Base-by-base conservation (phyloP, 805 yeast species). In the Nakazawaea wickerhamii region DNA sequence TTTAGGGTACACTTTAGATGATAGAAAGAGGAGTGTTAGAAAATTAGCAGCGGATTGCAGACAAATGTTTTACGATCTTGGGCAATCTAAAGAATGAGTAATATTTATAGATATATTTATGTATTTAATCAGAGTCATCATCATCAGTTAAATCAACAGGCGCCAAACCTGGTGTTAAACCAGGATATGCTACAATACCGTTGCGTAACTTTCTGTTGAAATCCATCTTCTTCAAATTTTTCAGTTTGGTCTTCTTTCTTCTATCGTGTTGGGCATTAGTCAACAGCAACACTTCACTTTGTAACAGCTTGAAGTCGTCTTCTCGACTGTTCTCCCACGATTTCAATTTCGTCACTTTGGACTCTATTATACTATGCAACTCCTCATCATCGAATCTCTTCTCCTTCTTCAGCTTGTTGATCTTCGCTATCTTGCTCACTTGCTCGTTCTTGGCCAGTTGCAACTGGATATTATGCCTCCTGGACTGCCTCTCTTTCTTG, bases 91-190 rank as follows among this genome's bases (percentile, higher is more conserved):
- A 30, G 36, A 38, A 5, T 38, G 22, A 30, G 18, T 19, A 10
- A 14, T 13, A 3, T 27, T 17, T 27, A 27, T 19, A 33, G 11
- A n/a, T 11, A 18, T 11, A n/a, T 32, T 17, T n/a, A n/a, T n/a
- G n/a, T 19, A 33, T 4, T 25, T 25, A 31, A 30, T 36, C 47
- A 6, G 38, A 20, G n/a, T 36, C 45, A 18, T 37, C 77, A 44
- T 77, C 79, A 50, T 77, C 81, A 34, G 75, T 72, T 49, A 70
- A 66, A 27, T 79, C 90, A 19, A 85, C 89, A 25, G 93, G 93
- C 1, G 93, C 95, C 60, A 85, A 70, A 48, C 95, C 95, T 1
- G 93, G 95, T 0, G 95, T 85, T 43, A 85, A 67, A 21, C 93
- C 91, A 31, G 85, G 74, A 47, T 64, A 62, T 3, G 75, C 59